Percentiles rank a stretch among this genome's conserved stretches.
Conservation (phyloP, 352 stramenopile species). For the Phytophthora quininea region DNA sequence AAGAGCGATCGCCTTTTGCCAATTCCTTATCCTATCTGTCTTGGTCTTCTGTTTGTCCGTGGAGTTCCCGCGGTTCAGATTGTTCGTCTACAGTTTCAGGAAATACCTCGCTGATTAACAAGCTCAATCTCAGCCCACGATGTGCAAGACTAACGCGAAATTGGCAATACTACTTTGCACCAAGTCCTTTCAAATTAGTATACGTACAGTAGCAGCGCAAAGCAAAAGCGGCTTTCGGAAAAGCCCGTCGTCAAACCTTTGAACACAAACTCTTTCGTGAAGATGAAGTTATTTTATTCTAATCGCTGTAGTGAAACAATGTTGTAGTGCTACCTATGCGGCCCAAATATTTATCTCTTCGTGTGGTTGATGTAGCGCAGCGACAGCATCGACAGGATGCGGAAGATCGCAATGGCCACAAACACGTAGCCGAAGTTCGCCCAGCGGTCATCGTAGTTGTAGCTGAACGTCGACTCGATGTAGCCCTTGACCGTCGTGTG, state of each 20-base stretch:
- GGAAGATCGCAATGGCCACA: not conserved
- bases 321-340: not conserved
- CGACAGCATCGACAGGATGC: conserved; percentile 1
- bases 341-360: conserved; percentile 5
- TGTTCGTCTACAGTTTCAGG: no score
- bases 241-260: not conserved
- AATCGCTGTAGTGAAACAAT: not conserved
- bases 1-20: no score
- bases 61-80: no score
- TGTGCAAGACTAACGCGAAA: no score
- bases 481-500: conserved; percentile 1
- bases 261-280: not conserved
- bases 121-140: no score
- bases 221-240: no score
- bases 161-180: no score
- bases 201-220: no score
- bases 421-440: conserved; percentile 5
- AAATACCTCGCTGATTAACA: no score
- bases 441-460: conserved; percentile 5
- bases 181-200: no score
- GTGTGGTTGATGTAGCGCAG: conserved; percentile 2
- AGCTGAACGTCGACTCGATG: conserved; percentile 5
- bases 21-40: no score
- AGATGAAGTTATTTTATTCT: not conserved
- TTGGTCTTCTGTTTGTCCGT: no score